Percentiles rank a stretch among this genome's conserved stretches.
Conservation (phyloP, 2,329 filamentous ascomycete genomes). For the Westerdykella aurantiaca region DNA sequence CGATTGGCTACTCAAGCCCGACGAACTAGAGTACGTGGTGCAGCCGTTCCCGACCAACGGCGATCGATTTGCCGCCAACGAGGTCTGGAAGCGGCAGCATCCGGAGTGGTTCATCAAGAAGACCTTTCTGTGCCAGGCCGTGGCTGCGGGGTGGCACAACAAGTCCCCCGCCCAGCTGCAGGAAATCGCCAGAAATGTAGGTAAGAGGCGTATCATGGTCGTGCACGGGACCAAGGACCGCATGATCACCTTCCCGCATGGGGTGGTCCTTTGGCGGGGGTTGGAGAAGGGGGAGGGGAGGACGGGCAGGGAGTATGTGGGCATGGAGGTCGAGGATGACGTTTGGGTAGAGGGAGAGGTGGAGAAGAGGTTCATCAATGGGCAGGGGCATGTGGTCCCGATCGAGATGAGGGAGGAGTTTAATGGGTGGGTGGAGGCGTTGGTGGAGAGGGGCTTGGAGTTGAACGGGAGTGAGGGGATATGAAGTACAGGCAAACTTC, state of each 20-base stretch:
- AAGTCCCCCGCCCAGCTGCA: slow-evolving; percentile 64
- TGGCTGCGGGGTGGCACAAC: slow-evolving; percentile 73
- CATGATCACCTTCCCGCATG: slow-evolving; percentile 73
- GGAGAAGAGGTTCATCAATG: slow-evolving; percentile 59
- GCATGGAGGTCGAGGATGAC: slow-evolving; percentile 30
- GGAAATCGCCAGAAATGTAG: slow-evolving; percentile 61
- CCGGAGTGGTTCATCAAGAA: slow-evolving; percentile 55
- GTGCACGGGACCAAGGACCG: slow-evolving; percentile 69
- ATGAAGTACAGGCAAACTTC: not conserved
- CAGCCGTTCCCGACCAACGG: slow-evolving; percentile 65
- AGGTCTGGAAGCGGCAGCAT: slow-evolving; percentile 65
- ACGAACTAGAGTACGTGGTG: slow-evolving; percentile 43
- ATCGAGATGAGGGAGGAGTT: slow-evolving; percentile 68
- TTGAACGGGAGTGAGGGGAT: slow-evolving; percentile 31
- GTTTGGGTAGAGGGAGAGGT: slow-evolving; percentile 40
- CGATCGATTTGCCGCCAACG: slow-evolving; percentile 75
- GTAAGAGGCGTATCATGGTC: slow-evolving; percentile 67
- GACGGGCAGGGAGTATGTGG: slow-evolving; percentile 30
- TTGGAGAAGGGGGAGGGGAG: slow-evolving; percentile 52
- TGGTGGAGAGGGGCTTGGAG: slow-evolving; percentile 50
- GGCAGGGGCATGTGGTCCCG: slow-evolving; percentile 68
- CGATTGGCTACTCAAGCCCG: slow-evolving; percentile 57
- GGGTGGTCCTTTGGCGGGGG: slow-evolving; percentile 59
- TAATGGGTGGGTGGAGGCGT: slow-evolving; percentile 56
- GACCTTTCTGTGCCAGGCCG: slow-evolving; percentile 70